Conservation (phyloP, 73 alveolate genomes). For the Paramecium sexaurelia region DNA sequence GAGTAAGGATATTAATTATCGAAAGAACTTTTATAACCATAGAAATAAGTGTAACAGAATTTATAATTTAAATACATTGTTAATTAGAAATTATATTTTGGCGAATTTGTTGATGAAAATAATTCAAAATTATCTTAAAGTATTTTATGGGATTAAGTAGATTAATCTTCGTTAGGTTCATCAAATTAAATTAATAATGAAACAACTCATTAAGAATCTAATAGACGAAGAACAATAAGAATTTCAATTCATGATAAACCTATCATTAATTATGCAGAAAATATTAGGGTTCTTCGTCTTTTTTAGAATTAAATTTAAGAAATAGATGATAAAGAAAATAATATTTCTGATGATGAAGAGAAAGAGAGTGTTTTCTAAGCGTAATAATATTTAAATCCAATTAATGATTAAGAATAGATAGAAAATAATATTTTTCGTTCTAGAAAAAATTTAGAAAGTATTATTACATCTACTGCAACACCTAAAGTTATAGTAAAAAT, state of each 20-base stretch:
- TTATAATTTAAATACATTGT: background rate
- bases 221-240: background rate
- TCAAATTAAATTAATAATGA: background rate
- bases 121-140: background rate
- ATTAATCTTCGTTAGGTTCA: background rate
- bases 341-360: slow-evolving; percentile 39
- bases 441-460: slow-evolving; percentile 48
- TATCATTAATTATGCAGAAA: slow-evolving; percentile 1
- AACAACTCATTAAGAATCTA: background rate
- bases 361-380: background rate
- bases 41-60: background rate
- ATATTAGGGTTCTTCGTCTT: background rate
- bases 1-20: background rate
- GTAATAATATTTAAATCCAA: background rate
- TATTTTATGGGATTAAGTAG: background rate
- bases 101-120: slow-evolving; percentile 3
- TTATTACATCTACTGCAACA: background rate
- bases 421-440: slow-evolving; percentile 48
- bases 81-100: background rate
- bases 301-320: background rate
- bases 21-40: background rate
- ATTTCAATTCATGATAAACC: background rate
- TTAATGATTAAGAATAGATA: background rate
- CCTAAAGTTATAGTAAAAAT: background rate
- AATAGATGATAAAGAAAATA: slow-evolving; percentile 35